These are phyloP conservation scores for Austroboletus eburneus DNA, from an alignment of 768 basidiomycete genomes.

Conservation along the genomic window DNA sequence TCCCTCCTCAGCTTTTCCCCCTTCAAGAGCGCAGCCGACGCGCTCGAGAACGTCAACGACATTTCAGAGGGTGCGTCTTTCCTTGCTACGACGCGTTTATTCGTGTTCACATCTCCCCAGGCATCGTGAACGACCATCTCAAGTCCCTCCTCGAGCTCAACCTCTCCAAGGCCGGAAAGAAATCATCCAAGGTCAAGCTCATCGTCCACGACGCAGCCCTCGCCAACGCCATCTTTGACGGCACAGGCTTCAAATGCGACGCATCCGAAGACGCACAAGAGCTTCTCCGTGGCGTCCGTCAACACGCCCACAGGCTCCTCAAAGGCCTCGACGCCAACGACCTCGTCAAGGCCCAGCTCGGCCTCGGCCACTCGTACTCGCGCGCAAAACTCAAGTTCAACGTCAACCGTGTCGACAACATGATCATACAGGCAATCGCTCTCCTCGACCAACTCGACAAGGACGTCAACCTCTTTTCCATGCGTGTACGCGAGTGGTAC, in stretches of 20 bases:
- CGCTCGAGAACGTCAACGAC: slow-evolving; percentile 94
- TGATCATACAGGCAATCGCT: slow-evolving; percentile 99
- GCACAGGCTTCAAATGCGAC: slow-evolving; percentile 71
- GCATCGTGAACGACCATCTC: slow-evolving; percentile 80
- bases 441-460: slow-evolving; percentile 98
- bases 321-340: slow-evolving; percentile 86
- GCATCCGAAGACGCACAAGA: slow-evolving; percentile 77
- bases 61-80: slow-evolving; percentile 81
- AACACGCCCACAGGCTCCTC: slow-evolving; percentile 86
- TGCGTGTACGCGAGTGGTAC: slow-evolving; percentile 99
- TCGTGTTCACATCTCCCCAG: slow-evolving; percentile 35
- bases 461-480: slow-evolving; percentile 97
- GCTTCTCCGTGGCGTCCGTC: slow-evolving; percentile 87
- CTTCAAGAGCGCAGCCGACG: slow-evolving; percentile 90
- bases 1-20: slow-evolving; percentile 86
- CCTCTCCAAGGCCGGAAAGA: slow-evolving; percentile 65
- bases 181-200: slow-evolving; percentile 65
- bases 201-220: slow-evolving; percentile 75
- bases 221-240: slow-evolving; percentile 72
- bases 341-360: slow-evolving; percentile 90
- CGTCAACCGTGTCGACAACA: slow-evolving; percentile 94
- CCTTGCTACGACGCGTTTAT: neutral
- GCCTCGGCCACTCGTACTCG: slow-evolving; percentile 96
- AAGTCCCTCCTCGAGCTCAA: slow-evolving; percentile 84
- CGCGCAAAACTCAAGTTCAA: slow-evolving; percentile 98